Evolutionary conservation across 805 yeast genomes (phyloP).

Genomic region (Myxozyma geophila): DNA sequence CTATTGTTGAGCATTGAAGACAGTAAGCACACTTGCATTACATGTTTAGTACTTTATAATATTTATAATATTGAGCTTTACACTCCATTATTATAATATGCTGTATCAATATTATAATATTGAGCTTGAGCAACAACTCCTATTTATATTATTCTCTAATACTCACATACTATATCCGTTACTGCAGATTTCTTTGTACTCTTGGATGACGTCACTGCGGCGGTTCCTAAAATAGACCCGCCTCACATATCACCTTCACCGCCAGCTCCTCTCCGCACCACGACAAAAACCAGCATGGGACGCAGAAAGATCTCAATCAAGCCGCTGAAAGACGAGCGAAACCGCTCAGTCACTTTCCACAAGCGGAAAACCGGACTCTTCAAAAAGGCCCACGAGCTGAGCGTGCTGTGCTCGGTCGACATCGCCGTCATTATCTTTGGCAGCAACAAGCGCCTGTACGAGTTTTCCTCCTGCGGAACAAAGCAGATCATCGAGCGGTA

Average conservation of each 20-base stretch:
- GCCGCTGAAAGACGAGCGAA: conserved; percentile 89
- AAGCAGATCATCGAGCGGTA: conserved; percentile 53
- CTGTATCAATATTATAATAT: too few relatives aligned
- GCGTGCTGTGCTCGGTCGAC: conserved; percentile 91
- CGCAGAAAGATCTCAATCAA: conserved; percentile 93
- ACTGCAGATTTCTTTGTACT: too few relatives aligned
- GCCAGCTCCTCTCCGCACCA: not conserved
- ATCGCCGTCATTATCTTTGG: conserved; percentile 88
- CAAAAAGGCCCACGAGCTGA: conserved; percentile 76
- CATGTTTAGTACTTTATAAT: too few relatives aligned
- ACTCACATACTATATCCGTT: too few relatives aligned
- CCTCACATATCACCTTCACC: not conserved
- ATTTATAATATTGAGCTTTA: too few relatives aligned
- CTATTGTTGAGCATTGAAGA: too few relatives aligned
- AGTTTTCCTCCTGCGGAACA: conserved; percentile 76
- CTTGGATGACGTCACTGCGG: too few relatives aligned
- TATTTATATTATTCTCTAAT: too few relatives aligned
- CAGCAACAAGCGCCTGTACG: conserved; percentile 75
- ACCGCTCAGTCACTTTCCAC: conserved; percentile 73
- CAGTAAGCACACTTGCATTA: too few relatives aligned
- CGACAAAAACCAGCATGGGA: conserved; percentile 64
- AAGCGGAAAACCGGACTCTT: conserved; percentile 94
- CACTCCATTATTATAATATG: too few relatives aligned
- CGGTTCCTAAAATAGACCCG: too few relatives aligned
- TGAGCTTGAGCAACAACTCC: too few relatives aligned